phyloP scores from a whole-genome alignment of 2,329 filamentous ascomycete genomes.

The Simplicillium sp. region DNA sequence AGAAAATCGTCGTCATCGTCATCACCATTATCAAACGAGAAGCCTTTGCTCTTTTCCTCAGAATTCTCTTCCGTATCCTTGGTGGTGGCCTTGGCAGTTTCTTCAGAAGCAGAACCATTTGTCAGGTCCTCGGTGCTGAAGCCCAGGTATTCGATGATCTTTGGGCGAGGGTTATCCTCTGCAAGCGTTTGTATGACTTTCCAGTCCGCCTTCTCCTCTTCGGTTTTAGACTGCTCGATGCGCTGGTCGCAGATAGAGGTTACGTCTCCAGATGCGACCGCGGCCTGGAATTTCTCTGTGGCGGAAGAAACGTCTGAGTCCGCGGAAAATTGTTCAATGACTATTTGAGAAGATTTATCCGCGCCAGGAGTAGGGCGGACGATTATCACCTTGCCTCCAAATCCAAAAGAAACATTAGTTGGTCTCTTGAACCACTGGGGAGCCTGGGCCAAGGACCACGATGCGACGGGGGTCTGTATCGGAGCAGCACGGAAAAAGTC shows the following conservation, averaged over 20 bases:
- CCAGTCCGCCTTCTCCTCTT: slow-evolving; percentile 95
- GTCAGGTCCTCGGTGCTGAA: slow-evolving; percentile 55
- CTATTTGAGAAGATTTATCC: slow-evolving; percentile 62
- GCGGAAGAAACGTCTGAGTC: slow-evolving; percentile 78
- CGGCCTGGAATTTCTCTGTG: slow-evolving; percentile 78
- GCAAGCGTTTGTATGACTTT: slow-evolving; percentile 84
- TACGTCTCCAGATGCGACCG: slow-evolving; percentile 70
- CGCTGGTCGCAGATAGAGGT: slow-evolving; percentile 71
- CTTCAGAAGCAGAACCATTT: slow-evolving; percentile 34
- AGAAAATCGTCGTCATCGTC: slow-evolving; percentile 77
- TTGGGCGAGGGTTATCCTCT: slow-evolving; percentile 73
- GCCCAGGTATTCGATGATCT: slow-evolving; percentile 84
- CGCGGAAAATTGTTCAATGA: slow-evolving; percentile 79
- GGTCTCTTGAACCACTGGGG: slow-evolving; percentile 88
- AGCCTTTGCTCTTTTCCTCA: slow-evolving; percentile 68
- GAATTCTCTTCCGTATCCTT: slow-evolving; percentile 40
- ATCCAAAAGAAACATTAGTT: slow-evolving; percentile 82
- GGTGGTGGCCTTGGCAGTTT: slow-evolving; percentile 15
- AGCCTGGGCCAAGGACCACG: slow-evolving; percentile 76
- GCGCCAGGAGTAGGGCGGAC: slow-evolving; percentile 58
- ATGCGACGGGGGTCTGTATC: slow-evolving; percentile 79
- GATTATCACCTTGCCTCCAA: slow-evolving; percentile 83
- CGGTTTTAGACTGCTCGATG: slow-evolving; percentile 63
- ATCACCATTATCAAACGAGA: slow-evolving; percentile 57
- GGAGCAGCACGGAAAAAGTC: slow-evolving; percentile 96